These are phyloP conservation scores for Cordyceps militaris DNA, from an alignment of 2,329 filamentous ascomycete genomes.

Conservation along the genomic window DNA sequence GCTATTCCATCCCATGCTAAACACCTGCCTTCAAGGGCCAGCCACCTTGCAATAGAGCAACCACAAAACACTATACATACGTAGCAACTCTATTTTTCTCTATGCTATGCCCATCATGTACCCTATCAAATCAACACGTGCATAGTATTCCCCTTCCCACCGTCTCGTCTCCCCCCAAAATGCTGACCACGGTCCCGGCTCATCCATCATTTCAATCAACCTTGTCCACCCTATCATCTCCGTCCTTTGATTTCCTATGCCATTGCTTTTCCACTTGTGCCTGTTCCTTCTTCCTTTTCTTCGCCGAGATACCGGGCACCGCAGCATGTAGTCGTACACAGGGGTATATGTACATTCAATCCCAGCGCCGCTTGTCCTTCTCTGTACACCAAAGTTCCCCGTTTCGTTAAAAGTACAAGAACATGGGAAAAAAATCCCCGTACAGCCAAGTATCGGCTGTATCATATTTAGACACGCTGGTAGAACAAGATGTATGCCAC, in stretches of 20 bases:
- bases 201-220: background rate
- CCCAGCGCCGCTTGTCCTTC: background rate
- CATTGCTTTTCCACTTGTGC: background rate
- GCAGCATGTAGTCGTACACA: background rate
- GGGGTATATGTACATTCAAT: conserved; percentile 5
- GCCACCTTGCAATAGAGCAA: no score
- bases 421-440: background rate
- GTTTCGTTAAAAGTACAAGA: conserved; percentile 6
- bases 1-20: no score
- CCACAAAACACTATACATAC: background rate
- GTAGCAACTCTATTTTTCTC: background rate
- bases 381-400: background rate
- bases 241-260: background rate
- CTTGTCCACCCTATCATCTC: background rate
- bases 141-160: background rate
- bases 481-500: conserved; percentile 97
- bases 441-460: background rate
- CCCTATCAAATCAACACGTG: background rate
- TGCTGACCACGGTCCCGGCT: background rate
- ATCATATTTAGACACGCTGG: conserved; percentile 55
- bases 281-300: background rate
- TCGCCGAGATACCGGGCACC: background rate
- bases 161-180: background rate
- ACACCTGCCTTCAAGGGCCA: background rate
- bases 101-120: background rate